A percentile compares a stretch with the other conserved stretches of the same genome.
Conservation (phyloP, 1,284 basidiomycete genomes). For the Schizophyllum amplum region DNA sequence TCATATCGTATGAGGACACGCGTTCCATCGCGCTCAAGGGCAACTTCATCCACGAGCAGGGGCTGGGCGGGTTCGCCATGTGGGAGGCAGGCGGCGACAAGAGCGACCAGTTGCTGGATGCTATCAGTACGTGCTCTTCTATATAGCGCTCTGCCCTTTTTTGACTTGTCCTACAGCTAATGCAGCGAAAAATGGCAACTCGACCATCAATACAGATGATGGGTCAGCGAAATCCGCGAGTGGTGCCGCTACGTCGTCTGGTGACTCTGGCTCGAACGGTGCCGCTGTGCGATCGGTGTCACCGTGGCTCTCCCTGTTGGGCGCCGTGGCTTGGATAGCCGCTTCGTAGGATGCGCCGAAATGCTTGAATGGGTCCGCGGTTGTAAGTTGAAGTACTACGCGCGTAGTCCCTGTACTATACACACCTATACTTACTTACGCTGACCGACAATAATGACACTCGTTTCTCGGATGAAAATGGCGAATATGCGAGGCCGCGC, state of each 20-base stretch:
- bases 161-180: neutral
- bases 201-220: neutral
- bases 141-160: conserved; percentile 4
- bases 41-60: conserved; percentile 29
- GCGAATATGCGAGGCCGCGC: too few relatives aligned
- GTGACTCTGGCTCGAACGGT: too few relatives aligned
- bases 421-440: too few relatives aligned
- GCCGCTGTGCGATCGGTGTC: too few relatives aligned
- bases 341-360: too few relatives aligned
- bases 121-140: conserved; percentile 23
- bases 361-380: too few relatives aligned
- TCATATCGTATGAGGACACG: conserved; percentile 56
- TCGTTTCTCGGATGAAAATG: too few relatives aligned
- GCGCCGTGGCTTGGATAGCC: too few relatives aligned
- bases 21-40: conserved; percentile 32
- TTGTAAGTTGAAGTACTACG: too few relatives aligned
- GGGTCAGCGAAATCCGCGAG: neutral
- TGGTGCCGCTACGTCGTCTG: neutral
- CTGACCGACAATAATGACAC: too few relatives aligned
- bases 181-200: neutral
- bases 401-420: too few relatives aligned
- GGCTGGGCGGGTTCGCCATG: conserved; percentile 44
- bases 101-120: conserved; percentile 37
- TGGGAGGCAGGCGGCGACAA: conserved; percentile 48
- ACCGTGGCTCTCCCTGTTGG: too few relatives aligned